Evolutionary conservation across 2,329 filamentous ascomycete genomes (phyloP), one percentile per base, ranked within the genome.

Genomic region (Colletotrichum tofieldiae): DNA sequence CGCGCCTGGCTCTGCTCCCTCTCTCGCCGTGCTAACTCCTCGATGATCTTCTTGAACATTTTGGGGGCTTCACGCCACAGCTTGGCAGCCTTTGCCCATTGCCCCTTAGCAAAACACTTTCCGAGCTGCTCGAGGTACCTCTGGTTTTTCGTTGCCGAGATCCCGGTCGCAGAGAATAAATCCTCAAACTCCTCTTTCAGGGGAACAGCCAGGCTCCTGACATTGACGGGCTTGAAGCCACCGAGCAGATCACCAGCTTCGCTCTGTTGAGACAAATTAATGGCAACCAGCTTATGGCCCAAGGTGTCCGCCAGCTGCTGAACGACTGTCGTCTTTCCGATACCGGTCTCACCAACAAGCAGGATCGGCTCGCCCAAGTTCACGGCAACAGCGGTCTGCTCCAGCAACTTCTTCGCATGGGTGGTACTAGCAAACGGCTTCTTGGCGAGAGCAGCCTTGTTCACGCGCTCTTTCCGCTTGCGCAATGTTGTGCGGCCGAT

Each of bases 311-410:
- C 95, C 67, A 99, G 86, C 79, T 98, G 95, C 81, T 99, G 96
- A 18, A 99, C 92, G 35, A 96, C 93, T 0, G 96, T 98, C 0
- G 96, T 99, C 83, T 99, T 99, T 77, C 96, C 96, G 62, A 98
- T 98, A 85, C 96, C 96, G 9, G 96, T 99, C 84, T 99, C 96
- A 79, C 96, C 96, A n/a, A 99, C 96, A 37, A 99, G 90, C 23
- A 99, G 85, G 1, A 98, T 90, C 5, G 97, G 95, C 78, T 99
- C 96, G n/a, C 90, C 89, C 77, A 95, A 90, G 73, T 93, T 91
- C 7, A 98, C 90, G 1, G 95, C 93, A 47, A 94, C 92, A 1
- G 94, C 91, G 67, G 98, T 93, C 79, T 97, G 94, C 80, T 99
- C 97, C 62, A 99, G 89, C 16, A 98, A 86, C 73, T 93, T 90